A percentile compares a stretch with the other conserved stretches of the same genome.
Conservation (phyloP, 1,139 yeast genomes). For the Pichia inconspicua region DNA sequence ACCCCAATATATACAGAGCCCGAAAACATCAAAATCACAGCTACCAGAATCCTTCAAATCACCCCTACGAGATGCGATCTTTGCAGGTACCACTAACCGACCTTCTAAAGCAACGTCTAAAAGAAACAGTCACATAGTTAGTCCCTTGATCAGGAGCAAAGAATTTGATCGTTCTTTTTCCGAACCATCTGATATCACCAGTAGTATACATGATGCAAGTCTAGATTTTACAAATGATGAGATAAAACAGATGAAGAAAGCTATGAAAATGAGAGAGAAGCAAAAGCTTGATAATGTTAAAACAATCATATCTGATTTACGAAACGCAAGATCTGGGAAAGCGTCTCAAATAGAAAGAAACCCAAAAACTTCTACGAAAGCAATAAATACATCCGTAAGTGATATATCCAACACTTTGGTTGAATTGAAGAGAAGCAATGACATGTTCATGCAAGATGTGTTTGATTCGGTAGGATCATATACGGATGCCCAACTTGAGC, state of each 20-base stretch:
- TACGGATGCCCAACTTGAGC: slow-evolving; percentile 15
- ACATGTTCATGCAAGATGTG: slow-evolving; percentile 1
- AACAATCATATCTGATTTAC: slow-evolving; percentile 3
- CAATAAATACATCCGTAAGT: background rate
- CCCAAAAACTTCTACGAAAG: background rate
- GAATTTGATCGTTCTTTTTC: background rate
- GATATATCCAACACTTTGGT: slow-evolving; percentile 7
- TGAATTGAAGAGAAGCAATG: background rate
- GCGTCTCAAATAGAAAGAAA: background rate
- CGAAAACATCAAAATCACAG: background rate
- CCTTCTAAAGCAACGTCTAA: background rate
- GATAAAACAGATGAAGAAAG: background rate
- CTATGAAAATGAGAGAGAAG: background rate
- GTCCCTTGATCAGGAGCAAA: background rate
- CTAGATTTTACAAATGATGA: background rate
- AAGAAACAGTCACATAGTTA: background rate
- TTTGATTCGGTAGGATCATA: slow-evolving; percentile 6
- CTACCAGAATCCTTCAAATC: background rate
- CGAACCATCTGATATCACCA: slow-evolving; percentile 1
- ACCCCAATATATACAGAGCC: background rate
- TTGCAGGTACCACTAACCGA: background rate
- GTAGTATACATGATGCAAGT: slow-evolving; percentile 2
- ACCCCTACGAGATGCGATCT: too few relatives aligned
- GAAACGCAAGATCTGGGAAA: slow-evolving; percentile 1
- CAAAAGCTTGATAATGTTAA: background rate